Evolutionary conservation across 176 grass and related monocot genomes (phyloP).

Genomic region (Zea luxurians): DNA sequence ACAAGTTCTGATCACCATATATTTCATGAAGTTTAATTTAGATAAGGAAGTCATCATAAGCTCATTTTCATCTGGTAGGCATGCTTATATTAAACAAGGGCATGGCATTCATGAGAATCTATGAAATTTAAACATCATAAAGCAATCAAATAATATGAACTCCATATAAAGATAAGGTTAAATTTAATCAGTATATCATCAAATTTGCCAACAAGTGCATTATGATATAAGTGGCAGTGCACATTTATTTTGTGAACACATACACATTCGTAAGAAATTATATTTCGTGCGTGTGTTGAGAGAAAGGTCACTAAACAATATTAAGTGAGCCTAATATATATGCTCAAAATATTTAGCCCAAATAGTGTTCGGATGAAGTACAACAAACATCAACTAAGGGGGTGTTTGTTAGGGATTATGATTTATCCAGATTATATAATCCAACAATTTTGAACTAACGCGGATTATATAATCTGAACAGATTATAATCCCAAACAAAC

Average conservation of each 20-base stretch:
- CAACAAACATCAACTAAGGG: too few relatives aligned
- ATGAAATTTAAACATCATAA: too few relatives aligned
- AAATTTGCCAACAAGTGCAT: background rate
- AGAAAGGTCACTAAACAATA: background rate
- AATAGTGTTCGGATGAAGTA: too few relatives aligned
- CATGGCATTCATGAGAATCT: constrained; percentile 2
- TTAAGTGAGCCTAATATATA: background rate
- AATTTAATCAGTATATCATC: background rate
- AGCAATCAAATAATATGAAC: background rate
- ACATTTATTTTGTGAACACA: background rate
- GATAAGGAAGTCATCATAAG: background rate
- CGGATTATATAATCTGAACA: too few relatives aligned
- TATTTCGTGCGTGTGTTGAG: background rate
- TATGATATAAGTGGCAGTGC: background rate
- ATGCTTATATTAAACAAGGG: background rate
- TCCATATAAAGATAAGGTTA: background rate
- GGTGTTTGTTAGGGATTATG: too few relatives aligned
- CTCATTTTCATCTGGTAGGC: background rate
- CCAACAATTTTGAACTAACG: too few relatives aligned
- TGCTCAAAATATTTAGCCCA: too few relatives aligned
- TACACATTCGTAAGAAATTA: background rate
- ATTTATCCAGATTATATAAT: too few relatives aligned
- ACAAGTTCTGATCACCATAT: background rate
- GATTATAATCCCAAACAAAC: too few relatives aligned
- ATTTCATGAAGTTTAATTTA: background rate